Percentiles rank a stretch among this genome's conserved stretches.
These are phyloP conservation scores for Toxoplasma gondii DNA, from an alignment of 169 alveolate genomes.

Conservation along the genomic window DNA sequence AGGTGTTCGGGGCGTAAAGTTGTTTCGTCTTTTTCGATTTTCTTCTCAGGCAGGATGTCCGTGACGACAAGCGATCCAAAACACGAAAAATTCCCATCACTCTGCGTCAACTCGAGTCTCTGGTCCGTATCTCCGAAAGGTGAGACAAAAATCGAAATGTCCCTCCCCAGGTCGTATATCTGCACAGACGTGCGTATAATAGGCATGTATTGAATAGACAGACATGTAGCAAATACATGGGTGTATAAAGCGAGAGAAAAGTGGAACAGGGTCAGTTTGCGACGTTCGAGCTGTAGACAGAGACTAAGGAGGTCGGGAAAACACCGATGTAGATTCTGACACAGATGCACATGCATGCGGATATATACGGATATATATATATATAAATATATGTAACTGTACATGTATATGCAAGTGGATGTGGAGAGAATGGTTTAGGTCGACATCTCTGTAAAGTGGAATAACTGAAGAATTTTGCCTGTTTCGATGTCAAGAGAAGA, in stretches of 20 bases:
- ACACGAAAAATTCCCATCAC: slow-evolving; percentile 94
- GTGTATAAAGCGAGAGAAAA: too few relatives aligned
- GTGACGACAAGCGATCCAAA: slow-evolving; percentile 72
- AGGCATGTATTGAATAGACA: too few relatives aligned
- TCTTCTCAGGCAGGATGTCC: slow-evolving; percentile 39
- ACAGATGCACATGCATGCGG: background rate
- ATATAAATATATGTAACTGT: too few relatives aligned
- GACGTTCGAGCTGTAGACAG: too few relatives aligned
- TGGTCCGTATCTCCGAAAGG: slow-evolving; percentile 87
- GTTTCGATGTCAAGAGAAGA: too few relatives aligned
- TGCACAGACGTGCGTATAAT: background rate
- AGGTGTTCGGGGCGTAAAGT: background rate
- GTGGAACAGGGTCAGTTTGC: too few relatives aligned
- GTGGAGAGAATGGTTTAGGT: too few relatives aligned
- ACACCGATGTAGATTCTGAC: too few relatives aligned
- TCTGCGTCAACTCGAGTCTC: slow-evolving; percentile 98
- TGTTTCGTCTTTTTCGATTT: background rate
- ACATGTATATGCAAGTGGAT: too few relatives aligned
- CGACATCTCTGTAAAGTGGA: background rate
- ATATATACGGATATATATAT: background rate
- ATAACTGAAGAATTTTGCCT: too few relatives aligned
- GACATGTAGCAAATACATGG: too few relatives aligned
- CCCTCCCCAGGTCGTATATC: background rate
- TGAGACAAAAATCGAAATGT: background rate
- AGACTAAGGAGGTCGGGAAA: too few relatives aligned